Evolutionary conservation across 768 basidiomycete genomes (phyloP).

Genomic region (Arthromyces matolae): DNA sequence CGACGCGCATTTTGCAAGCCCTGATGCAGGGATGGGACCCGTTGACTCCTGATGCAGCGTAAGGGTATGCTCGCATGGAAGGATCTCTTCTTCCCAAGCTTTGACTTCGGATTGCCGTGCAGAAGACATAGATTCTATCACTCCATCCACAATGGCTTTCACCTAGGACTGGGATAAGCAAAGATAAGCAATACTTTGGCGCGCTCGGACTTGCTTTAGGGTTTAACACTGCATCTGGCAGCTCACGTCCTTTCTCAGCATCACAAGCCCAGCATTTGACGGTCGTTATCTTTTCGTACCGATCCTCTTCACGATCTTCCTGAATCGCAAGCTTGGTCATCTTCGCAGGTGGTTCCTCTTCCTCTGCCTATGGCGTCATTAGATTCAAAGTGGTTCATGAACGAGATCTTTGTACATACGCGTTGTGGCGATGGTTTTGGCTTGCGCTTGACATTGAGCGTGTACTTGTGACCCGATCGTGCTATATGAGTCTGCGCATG

Average conservation of each 20-base stretch:
- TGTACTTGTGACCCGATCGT: slow-evolving; percentile 71
- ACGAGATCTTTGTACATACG: slow-evolving; percentile 42
- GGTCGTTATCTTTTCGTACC: slow-evolving; percentile 63
- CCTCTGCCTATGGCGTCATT: slow-evolving; percentile 49
- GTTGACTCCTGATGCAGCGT: slow-evolving; percentile 40
- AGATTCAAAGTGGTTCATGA: not conserved
- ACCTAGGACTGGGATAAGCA: slow-evolving; percentile 31
- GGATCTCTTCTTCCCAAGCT: slow-evolving; percentile 96
- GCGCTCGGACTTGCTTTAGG: slow-evolving; percentile 27
- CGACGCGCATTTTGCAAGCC: slow-evolving; percentile 73
- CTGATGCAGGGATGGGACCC: slow-evolving; percentile 50
- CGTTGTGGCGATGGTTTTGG: slow-evolving; percentile 60
- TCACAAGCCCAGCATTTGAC: slow-evolving; percentile 81
- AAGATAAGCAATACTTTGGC: not conserved
- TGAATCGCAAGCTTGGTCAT: slow-evolving; percentile 86
- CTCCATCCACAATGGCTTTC: slow-evolving; percentile 53
- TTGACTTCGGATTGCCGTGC: slow-evolving; percentile 92
- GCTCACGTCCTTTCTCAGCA: slow-evolving; percentile 39
- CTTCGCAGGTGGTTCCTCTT: slow-evolving; percentile 83
- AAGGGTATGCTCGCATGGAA: slow-evolving; percentile 77
- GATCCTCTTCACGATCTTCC: slow-evolving; percentile 86
- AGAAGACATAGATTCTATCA: slow-evolving; percentile 82
- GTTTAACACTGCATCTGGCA: slow-evolving; percentile 36
- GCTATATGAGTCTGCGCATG: slow-evolving; percentile 73
- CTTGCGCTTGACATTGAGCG: slow-evolving; percentile 76